These are phyloP conservation scores for Draba incana DNA, from an alignment of 345 rosid genomes.

Conservation along the genomic window DNA sequence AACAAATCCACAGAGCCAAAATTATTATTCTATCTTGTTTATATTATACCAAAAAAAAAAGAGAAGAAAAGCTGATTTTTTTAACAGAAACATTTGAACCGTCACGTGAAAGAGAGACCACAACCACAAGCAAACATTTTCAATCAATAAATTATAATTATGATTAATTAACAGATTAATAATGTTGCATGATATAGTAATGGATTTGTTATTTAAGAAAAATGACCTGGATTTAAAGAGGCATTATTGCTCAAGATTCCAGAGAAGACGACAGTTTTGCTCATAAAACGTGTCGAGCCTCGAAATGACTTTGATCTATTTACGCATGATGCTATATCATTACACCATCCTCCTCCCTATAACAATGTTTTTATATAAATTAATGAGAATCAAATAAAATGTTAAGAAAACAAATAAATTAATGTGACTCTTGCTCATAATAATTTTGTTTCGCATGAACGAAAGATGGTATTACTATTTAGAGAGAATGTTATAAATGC, in stretches of 20 bases:
- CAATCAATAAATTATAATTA: not conserved
- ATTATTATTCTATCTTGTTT: constrained; percentile 3
- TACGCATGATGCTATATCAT: constrained; percentile 72
- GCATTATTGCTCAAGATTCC: constrained; percentile 87
- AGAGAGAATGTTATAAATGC: constrained; percentile 42
- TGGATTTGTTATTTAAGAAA: not conserved
- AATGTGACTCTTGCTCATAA: not conserved
- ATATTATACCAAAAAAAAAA: too few species aligned
- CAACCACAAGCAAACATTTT: constrained; percentile 37
- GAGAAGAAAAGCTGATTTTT: constrained; percentile 17
- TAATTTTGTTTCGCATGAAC: not conserved
- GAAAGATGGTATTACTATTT: not conserved
- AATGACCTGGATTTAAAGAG: constrained; percentile 80
- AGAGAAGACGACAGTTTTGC: constrained; percentile 60
- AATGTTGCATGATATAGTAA: not conserved
- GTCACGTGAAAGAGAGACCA: constrained; percentile 44
- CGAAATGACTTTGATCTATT: constrained; percentile 73
- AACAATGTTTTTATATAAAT: not conserved
- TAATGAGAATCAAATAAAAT: too few species aligned
- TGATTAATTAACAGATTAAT: not conserved
- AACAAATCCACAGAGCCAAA: constrained; percentile 28
- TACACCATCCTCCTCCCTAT: constrained; percentile 99
- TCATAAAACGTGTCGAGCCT: constrained; percentile 84
- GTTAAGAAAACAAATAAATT: not conserved
- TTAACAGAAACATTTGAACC: constrained; percentile 35